A percentile compares a stretch with the other conserved stretches of the same genome.
phyloP scores from a whole-genome alignment of 331 rosid genomes.

The Ulmus americana region DNA sequence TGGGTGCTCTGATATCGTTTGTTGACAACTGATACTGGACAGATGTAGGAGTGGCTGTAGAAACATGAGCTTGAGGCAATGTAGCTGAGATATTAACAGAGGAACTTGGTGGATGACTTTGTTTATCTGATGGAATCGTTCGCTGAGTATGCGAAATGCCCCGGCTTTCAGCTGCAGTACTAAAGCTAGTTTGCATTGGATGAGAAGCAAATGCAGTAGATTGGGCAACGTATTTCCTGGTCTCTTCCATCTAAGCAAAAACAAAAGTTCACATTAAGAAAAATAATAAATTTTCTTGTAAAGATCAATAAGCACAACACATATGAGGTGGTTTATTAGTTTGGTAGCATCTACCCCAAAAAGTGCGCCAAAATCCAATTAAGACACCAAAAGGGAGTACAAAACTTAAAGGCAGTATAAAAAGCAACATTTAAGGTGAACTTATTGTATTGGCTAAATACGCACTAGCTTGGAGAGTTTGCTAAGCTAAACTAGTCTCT shows the following conservation, averaged over 20 bases:
- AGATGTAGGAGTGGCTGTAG: slow-evolving; percentile 41
- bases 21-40: slow-evolving; percentile 47
- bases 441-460: too few relatives aligned
- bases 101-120: slow-evolving; percentile 35
- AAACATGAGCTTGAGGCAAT: slow-evolving; percentile 46
- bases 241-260: slow-evolving; percentile 67
- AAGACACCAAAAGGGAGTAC: neutral
- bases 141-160: slow-evolving; percentile 42
- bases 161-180: slow-evolving; percentile 47
- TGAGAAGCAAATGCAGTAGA: slow-evolving; percentile 51
- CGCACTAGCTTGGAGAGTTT: too few relatives aligned
- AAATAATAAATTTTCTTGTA: neutral
- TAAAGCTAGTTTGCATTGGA: slow-evolving; percentile 41
- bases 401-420: too few relatives aligned
- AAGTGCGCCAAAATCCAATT: neutral
- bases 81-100: slow-evolving; percentile 39
- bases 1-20: slow-evolving; percentile 48
- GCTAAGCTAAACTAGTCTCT: too few relatives aligned
- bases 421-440: too few relatives aligned
- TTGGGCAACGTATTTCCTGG: slow-evolving; percentile 56
- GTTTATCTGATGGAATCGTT: slow-evolving; percentile 46
- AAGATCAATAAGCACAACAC: neutral
- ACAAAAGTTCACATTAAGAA: slow-evolving; percentile 8
- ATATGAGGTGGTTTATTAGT: neutral
- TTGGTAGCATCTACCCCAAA: neutral